phyloP scores from a whole-genome alignment of 257 asterid species.

The Catharanthus roseus region DNA sequence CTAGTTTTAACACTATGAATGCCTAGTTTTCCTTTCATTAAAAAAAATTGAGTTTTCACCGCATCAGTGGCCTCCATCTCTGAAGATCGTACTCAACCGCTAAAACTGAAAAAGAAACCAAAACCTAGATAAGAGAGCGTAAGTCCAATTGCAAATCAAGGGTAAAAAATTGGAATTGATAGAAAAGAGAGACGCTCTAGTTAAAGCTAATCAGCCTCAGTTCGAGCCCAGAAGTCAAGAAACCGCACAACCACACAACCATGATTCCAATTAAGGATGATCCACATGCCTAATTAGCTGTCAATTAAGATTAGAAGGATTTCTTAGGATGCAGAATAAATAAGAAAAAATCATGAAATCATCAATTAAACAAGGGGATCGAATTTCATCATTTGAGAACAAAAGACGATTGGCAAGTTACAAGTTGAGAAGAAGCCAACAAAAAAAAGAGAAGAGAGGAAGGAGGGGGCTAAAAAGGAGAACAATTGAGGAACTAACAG shows the following conservation, averaged over 20 bases:
- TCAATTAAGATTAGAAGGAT: not conserved
- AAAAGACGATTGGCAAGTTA: not conserved
- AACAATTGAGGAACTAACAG: too few relatives aligned
- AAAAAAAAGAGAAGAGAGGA: too few relatives aligned
- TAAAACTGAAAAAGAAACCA: not conserved
- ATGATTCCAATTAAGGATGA: slow-evolving; percentile 27
- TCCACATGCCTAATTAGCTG: slow-evolving; percentile 18
- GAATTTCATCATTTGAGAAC: not conserved
- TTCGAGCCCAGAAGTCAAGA: slow-evolving; percentile 29
- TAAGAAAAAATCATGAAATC: not conserved
- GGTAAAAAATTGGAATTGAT: too few relatives aligned
- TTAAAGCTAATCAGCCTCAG: slow-evolving; percentile 23
- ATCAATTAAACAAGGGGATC: not conserved
- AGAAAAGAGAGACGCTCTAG: not conserved
- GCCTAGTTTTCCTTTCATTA: too few relatives aligned
- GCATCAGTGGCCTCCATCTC: too few relatives aligned
- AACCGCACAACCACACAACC: slow-evolving; percentile 18
- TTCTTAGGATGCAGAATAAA: not conserved
- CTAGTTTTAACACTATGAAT: too few relatives aligned
- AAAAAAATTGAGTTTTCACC: too few relatives aligned
- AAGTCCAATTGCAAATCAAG: not conserved
- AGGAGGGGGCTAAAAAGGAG: too few relatives aligned
- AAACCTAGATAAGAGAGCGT: not conserved
- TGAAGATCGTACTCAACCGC: too few relatives aligned
- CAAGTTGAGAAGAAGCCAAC: not conserved